These are phyloP conservation scores for Tuber borchii DNA, from an alignment of 495 filamentous ascomycete species.

Conservation along the genomic window DNA sequence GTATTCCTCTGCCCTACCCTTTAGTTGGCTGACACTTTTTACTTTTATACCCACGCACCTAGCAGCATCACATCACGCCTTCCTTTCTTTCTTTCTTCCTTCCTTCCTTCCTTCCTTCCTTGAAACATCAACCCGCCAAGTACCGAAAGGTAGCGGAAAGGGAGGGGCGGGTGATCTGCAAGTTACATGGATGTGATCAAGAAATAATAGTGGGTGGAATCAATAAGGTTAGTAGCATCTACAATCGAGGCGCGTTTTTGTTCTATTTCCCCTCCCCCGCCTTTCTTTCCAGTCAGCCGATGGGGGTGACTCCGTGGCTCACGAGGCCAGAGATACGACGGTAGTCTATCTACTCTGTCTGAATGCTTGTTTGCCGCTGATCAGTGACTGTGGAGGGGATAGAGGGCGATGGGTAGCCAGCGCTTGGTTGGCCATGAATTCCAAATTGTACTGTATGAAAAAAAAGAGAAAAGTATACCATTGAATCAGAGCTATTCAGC, in stretches of 20 bases:
- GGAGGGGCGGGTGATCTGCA: slow-evolving; percentile 5
- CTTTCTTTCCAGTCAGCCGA: neutral
- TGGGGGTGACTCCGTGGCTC: neutral
- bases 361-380: neutral
- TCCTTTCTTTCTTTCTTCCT: neutral
- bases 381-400: neutral
- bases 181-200: neutral
- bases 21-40: neutral
- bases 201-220: neutral
- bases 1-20: neutral
- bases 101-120: neutral
- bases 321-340: neutral
- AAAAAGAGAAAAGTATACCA: neutral
- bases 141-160: neutral
- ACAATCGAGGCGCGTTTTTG: neutral
- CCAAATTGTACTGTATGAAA: neutral
- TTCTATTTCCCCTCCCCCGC: neutral
- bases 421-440: neutral
- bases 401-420: neutral
- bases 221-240: slow-evolving; percentile 4
- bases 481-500: neutral
- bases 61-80: neutral
- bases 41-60: neutral
- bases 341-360: neutral
- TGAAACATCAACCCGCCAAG: neutral